Evolutionary conservation across 768 basidiomycete species (phyloP).

Genomic region (Podaxis pistillaris): DNA sequence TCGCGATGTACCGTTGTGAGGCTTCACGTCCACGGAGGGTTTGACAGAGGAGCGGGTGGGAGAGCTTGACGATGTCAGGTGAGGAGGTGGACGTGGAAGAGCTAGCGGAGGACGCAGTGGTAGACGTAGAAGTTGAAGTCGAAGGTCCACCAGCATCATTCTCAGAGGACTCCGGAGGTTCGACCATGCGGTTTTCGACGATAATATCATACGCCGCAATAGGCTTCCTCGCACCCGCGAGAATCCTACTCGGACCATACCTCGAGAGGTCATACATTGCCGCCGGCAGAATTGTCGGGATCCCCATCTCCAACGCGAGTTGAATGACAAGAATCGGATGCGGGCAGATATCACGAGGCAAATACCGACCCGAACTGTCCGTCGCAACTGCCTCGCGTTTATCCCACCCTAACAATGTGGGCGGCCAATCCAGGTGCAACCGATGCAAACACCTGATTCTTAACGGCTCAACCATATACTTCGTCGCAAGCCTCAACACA

Average conservation of each 20-base stretch:
- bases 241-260: constrained; percentile 69
- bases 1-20: constrained; percentile 59
- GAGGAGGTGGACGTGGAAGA: constrained; percentile 11
- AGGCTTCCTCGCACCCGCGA: constrained; percentile 45
- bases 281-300: constrained; percentile 58
- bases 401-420: constrained; percentile 69
- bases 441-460: constrained; percentile 58
- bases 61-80: constrained; percentile 23
- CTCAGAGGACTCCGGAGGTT: not conserved
- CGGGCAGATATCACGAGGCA: constrained; percentile 54
- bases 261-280: constrained; percentile 76
- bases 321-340: constrained; percentile 73
- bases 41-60: constrained; percentile 35
- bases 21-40: constrained; percentile 64
- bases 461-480: constrained; percentile 73
- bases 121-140: constrained; percentile 18
- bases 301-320: constrained; percentile 62
- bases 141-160: constrained; percentile 2
- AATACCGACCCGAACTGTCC: constrained; percentile 49
- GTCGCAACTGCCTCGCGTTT: constrained; percentile 56
- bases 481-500: constrained; percentile 69
- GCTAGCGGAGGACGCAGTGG: constrained; percentile 18
- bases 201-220: constrained; percentile 29
- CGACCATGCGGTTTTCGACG: not conserved
- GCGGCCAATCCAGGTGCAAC: constrained; percentile 64